Evolutionary conservation across 495 filamentous ascomycete species (phyloP).

Genomic region (Aspergillus baeticus): DNA sequence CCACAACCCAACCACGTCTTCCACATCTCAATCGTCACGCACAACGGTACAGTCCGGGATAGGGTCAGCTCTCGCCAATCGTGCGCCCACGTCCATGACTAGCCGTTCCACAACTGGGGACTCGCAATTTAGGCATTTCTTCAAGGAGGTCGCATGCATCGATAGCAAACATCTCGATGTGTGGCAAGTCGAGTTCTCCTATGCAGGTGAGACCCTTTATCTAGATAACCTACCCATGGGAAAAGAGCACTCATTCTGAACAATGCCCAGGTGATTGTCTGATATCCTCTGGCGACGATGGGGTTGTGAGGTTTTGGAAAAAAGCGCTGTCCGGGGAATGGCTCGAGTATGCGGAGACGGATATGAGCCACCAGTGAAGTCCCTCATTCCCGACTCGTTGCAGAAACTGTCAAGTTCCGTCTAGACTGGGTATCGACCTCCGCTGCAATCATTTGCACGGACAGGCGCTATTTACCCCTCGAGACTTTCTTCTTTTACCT

Average conservation of each 20-base stretch:
- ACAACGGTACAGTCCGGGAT: constrained; percentile 50
- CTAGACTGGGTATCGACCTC: not conserved
- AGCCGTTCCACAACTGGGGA: constrained; percentile 35
- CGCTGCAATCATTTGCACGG: not conserved
- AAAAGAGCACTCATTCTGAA: not conserved
- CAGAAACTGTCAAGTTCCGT: not conserved
- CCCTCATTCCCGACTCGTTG: not conserved
- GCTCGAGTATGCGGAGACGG: constrained; percentile 51
- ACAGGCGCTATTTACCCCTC: not conserved
- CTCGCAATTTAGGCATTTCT: constrained; percentile 44
- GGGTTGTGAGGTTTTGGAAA: constrained; percentile 52
- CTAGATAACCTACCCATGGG: not conserved
- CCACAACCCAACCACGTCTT: constrained; percentile 28
- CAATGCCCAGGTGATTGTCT: constrained; percentile 42
- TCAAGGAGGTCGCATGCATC: constrained; percentile 46
- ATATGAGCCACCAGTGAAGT: constrained; percentile 37
- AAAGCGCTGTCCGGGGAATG: constrained; percentile 46
- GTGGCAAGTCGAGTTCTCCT: constrained; percentile 50
- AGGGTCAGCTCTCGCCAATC: constrained; percentile 48
- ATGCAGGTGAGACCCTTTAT: constrained; percentile 35
- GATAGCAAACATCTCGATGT: constrained; percentile 51
- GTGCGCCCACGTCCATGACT: constrained; percentile 29
- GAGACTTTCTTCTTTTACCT: not conserved
- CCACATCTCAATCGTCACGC: constrained; percentile 34
- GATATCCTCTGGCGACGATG: constrained; percentile 50